Conservation (phyloP, 2,329 filamentous ascomycete species). For the Cladosporium halotolerans region DNA sequence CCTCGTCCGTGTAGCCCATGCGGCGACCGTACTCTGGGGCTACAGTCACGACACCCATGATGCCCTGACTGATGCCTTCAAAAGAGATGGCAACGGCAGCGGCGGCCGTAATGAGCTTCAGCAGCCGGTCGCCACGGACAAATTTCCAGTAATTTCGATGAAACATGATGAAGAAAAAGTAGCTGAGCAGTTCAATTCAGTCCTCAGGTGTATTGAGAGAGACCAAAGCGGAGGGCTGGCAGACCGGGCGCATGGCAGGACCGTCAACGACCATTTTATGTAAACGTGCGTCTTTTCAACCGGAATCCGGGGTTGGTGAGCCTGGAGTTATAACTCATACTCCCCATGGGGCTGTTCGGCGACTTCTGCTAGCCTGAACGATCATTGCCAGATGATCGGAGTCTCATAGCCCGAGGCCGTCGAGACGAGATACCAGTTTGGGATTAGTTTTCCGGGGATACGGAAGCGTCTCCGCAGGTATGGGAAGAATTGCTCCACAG, state of each 20-base stretch:
- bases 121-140: conserved; percentile 3
- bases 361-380: neutral
- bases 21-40: conserved; percentile 25
- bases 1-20: conserved; percentile 10
- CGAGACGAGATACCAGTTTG: conserved; percentile 1
- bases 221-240: neutral
- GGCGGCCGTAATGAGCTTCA: conserved; percentile 13
- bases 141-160: conserved; percentile 3
- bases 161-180: neutral
- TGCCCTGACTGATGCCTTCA: conserved; percentile 30
- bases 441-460: neutral
- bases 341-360: neutral
- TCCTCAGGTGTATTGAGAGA: neutral
- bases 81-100: conserved; percentile 16
- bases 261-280: neutral
- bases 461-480: neutral
- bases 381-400: neutral
- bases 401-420: neutral
- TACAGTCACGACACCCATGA: conserved; percentile 24
- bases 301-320: neutral
- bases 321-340: neutral
- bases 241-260: neutral
- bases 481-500: neutral
- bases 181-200: neutral
- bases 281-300: neutral